phyloP scores from a whole-genome alignment of 2,329 filamentous ascomycete genomes.

The Xylaria sp. region DNA sequence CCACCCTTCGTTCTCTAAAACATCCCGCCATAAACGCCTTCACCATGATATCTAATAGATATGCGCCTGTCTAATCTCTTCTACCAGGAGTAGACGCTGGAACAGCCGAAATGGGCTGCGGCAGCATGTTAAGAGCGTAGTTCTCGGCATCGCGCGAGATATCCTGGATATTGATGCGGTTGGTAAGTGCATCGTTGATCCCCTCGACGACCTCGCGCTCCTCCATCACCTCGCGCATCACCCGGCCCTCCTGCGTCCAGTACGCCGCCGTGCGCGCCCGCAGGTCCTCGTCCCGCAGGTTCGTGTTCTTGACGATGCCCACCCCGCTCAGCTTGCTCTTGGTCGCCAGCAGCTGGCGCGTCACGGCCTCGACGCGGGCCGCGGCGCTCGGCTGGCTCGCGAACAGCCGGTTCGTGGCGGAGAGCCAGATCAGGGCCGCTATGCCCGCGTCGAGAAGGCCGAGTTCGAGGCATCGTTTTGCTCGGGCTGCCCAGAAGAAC shows the following conservation, averaged over 20 bases:
- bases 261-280: constrained; percentile 75
- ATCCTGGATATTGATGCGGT: constrained; percentile 70
- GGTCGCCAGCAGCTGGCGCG: constrained; percentile 66
- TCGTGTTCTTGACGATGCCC: constrained; percentile 82
- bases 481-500: constrained; percentile 76
- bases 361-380: constrained; percentile 72
- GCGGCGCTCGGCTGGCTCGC: constrained; percentile 68
- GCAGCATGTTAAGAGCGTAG: constrained; percentile 63
- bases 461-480: constrained; percentile 72
- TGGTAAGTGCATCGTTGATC: constrained; percentile 73
- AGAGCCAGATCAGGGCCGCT: constrained; percentile 76
- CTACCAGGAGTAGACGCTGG: neutral
- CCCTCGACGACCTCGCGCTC: constrained; percentile 79
- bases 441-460: constrained; percentile 72
- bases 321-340: constrained; percentile 77
- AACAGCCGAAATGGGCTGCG: constrained; percentile 27
- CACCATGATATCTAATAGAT: neutral
- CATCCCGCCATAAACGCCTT: neutral
- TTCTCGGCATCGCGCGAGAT: constrained; percentile 73
- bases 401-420: constrained; percentile 83
- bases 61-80: neutral
- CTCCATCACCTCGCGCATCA: constrained; percentile 81
- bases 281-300: constrained; percentile 77
- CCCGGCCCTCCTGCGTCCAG: constrained; percentile 80
- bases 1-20: neutral